These are phyloP conservation scores for Grigorovia humatica DNA, from an alignment of 805 yeast species.

Conservation along the genomic window DNA sequence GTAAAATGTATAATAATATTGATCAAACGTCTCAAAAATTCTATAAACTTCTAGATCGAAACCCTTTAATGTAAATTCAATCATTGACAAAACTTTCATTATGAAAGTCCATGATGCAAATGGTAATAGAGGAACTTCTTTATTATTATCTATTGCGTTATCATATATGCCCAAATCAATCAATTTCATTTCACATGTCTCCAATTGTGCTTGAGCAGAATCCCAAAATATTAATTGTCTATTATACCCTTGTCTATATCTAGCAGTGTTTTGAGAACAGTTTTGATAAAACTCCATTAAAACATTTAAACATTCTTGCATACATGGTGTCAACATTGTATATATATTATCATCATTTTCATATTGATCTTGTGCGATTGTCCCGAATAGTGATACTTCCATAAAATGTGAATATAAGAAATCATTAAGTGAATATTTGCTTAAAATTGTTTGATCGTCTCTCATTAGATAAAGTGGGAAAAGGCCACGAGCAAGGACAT, in stretches of 20 bases:
- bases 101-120: slow-evolving; percentile 60
- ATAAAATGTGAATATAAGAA: slow-evolving; percentile 35
- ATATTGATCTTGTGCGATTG: slow-evolving; percentile 2
- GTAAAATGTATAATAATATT: slow-evolving; percentile 59
- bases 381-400: slow-evolving; percentile 26
- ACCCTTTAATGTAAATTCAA: slow-evolving; percentile 61
- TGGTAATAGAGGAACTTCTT: slow-evolving; percentile 42
- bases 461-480: slow-evolving; percentile 53
- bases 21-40: slow-evolving; percentile 54
- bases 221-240: slow-evolving; percentile 57
- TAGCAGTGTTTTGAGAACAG: slow-evolving; percentile 57
- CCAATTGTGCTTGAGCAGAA: slow-evolving; percentile 66
- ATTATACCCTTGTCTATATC: slow-evolving; percentile 69
- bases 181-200: slow-evolving; percentile 45
- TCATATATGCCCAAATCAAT: slow-evolving; percentile 24
- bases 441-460: slow-evolving; percentile 51
- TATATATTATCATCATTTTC: slow-evolving; percentile 2
- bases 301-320: slow-evolving; percentile 40
- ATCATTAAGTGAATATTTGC: slow-evolving; percentile 33
- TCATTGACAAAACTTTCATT: slow-evolving; percentile 60
- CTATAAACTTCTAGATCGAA: slow-evolving; percentile 66
- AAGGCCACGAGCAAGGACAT: slow-evolving; percentile 47
- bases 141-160: slow-evolving; percentile 6
- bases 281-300: slow-evolving; percentile 36
- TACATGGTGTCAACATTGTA: slow-evolving; percentile 7